Conservation (phyloP, 2,329 filamentous ascomycete species). For the Penicillium sp. region DNA sequence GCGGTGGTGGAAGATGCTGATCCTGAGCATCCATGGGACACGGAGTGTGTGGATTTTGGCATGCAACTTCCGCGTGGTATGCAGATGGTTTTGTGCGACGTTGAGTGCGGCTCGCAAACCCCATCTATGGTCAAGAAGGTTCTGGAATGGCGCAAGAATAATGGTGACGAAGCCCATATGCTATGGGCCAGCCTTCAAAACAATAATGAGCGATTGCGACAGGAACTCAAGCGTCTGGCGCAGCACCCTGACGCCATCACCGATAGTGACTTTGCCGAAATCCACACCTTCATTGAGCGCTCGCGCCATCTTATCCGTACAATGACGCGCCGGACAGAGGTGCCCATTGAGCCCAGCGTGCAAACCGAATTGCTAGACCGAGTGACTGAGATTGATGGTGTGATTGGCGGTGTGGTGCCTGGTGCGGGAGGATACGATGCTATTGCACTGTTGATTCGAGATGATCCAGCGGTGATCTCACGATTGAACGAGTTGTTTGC, state of each 20-base stretch:
- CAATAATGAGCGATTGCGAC: slow-evolving; percentile 72
- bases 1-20: slow-evolving; percentile 66
- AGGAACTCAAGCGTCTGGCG: slow-evolving; percentile 61
- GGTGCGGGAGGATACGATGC: slow-evolving; percentile 95
- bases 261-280: slow-evolving; percentile 53
- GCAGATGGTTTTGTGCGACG: slow-evolving; percentile 89
- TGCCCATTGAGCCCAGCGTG: slow-evolving; percentile 85
- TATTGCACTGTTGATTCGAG: slow-evolving; percentile 75
- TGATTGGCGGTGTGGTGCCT: slow-evolving; percentile 89
- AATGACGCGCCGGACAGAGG: slow-evolving; percentile 74
- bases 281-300: slow-evolving; percentile 56
- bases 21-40: slow-evolving; percentile 70
- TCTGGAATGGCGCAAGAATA: slow-evolving; percentile 74
- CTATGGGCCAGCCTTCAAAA: slow-evolving; percentile 78
- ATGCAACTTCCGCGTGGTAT: slow-evolving; percentile 74
- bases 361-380: slow-evolving; percentile 86
- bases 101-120: slow-evolving; percentile 90
- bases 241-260: slow-evolving; percentile 49
- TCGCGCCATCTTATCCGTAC: slow-evolving; percentile 68
- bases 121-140: slow-evolving; percentile 96
- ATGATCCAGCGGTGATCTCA: slow-evolving; percentile 67
- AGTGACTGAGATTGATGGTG: slow-evolving; percentile 71
- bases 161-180: slow-evolving; percentile 64
- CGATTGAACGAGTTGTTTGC: slow-evolving; percentile 66
- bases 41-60: slow-evolving; percentile 70